These are phyloP conservation scores for Pichia deserticola DNA, from an alignment of 805 yeast genomes.

Conservation along the genomic window DNA sequence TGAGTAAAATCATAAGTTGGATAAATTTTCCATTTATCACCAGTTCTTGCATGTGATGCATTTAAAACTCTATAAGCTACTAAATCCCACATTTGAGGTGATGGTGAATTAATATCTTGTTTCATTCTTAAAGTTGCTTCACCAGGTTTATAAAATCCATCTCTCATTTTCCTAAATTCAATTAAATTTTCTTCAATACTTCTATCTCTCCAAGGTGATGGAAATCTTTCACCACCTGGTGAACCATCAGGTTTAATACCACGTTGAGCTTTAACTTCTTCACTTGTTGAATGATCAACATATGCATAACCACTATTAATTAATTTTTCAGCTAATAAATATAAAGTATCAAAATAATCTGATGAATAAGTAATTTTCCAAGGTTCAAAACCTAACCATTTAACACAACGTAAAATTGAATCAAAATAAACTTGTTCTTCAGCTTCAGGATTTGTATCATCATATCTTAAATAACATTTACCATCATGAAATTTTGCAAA, in stretches of 20 bases:
- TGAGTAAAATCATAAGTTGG: constrained; percentile 99
- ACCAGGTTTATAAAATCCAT: constrained; percentile 82
- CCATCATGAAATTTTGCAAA: constrained; percentile 85
- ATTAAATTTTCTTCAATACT: constrained; percentile 65
- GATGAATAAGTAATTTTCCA: constrained; percentile 94
- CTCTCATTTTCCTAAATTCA: constrained; percentile 87
- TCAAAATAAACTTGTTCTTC: constrained; percentile 89
- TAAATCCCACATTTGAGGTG: constrained; percentile 99
- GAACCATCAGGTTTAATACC: constrained; percentile 90
- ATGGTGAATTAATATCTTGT: constrained; percentile 81
- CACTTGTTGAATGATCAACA: constrained; percentile 89
- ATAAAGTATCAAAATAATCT: constrained; percentile 86
- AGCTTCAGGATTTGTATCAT: constrained; percentile 98
- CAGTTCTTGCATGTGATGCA: constrained; percentile 94
- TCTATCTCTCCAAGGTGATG: constrained; percentile 70
- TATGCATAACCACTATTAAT: constrained; percentile 70
- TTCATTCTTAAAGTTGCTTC: constrained; percentile 96
- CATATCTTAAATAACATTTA: constrained; percentile 84
- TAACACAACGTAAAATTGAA: constrained; percentile 75
- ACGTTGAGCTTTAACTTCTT: constrained; percentile 82
- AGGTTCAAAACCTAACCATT: constrained; percentile 92
- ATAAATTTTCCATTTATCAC: constrained; percentile 93
- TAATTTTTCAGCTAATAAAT: constrained; percentile 79
- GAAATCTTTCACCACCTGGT: constrained; percentile 84
- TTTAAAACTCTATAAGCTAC: constrained; percentile 93